Conservation (phyloP, 352 stramenopile species). For the Globisporangium radiosum region DNA sequence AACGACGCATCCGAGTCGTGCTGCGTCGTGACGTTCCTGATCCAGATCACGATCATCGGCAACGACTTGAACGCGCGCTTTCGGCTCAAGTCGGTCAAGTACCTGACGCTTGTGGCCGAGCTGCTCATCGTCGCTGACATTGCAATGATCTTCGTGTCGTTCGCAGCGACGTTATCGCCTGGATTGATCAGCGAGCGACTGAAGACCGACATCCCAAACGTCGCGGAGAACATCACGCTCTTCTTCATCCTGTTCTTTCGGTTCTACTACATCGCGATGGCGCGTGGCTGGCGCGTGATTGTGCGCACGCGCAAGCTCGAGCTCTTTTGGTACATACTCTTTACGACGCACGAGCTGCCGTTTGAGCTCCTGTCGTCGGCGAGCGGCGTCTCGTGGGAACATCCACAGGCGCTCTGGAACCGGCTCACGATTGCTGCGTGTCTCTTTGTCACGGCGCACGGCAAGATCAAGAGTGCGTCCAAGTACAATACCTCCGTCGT, state of each 20-base stretch:
- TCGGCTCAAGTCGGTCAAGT: constrained; percentile 17
- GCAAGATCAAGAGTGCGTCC: constrained; percentile 1
- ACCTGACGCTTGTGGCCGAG: constrained; percentile 19
- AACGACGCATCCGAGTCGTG: constrained; percentile 33
- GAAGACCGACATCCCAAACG: constrained; percentile 17
- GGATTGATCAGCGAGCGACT: constrained; percentile 4
- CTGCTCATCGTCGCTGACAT: constrained; percentile 13
- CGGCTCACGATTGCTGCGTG: constrained; percentile 28
- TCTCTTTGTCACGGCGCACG: constrained; percentile 17
- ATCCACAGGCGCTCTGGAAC: constrained; percentile 30
- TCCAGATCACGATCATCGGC: constrained; percentile 34
- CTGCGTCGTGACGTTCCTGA: constrained; percentile 25
- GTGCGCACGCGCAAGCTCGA: constrained; percentile 14
- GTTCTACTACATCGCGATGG: constrained; percentile 29
- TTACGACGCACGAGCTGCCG: constrained; percentile 30
- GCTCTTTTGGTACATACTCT: constrained; percentile 22
- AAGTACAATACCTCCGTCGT: constrained; percentile 4
- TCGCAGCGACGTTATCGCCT: constrained; percentile 3
- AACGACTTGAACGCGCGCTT: constrained; percentile 19
- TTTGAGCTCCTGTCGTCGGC: constrained; percentile 12
- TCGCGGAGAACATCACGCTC: constrained; percentile 22
- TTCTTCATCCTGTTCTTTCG: constrained; percentile 35
- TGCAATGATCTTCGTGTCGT: neutral
- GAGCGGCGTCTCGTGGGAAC: constrained; percentile 35
- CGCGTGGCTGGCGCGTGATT: constrained; percentile 9